phyloP scores from a whole-genome alignment of 495 filamentous ascomycete species.

The Letharia columbiana region DNA sequence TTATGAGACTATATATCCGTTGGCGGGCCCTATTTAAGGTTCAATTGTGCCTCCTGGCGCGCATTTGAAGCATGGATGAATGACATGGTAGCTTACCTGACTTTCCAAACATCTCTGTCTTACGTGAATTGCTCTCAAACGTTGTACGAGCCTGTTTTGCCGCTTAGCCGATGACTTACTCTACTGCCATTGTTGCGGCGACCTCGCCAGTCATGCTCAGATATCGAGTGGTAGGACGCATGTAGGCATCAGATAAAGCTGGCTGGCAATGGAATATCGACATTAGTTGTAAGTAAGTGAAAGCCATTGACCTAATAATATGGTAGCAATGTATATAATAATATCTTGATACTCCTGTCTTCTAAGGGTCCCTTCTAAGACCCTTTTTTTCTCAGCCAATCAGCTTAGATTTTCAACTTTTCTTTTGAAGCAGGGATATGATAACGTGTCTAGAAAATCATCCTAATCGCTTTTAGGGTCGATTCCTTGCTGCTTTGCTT shows the following conservation, averaged over 20 bases:
- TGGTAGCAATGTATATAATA: no score
- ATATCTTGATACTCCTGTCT: no score
- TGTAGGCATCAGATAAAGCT: background rate
- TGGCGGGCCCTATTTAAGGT: constrained; percentile 7
- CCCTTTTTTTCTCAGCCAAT: no score
- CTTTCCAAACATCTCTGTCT: constrained; percentile 5
- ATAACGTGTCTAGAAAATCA: no score
- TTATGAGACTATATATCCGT: constrained; percentile 16
- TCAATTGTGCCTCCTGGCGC: constrained; percentile 7
- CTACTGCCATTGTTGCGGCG: background rate
- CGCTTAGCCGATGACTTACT: background rate
- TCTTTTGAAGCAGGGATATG: no score
- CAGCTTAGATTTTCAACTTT: no score
- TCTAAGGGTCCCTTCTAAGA: no score
- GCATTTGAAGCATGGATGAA: no score
- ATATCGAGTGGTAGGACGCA: constrained; percentile 3
- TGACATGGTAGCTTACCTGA: background rate
- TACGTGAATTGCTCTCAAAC: background rate
- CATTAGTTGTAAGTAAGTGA: no score
- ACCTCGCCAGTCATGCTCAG: constrained; percentile 6
- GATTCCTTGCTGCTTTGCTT: no score
- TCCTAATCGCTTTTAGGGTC: no score
- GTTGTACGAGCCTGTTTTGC: background rate
- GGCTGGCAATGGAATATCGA: background rate
- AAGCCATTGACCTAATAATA: no score